These are phyloP conservation scores for Leccinum broughii DNA, from an alignment of 768 basidiomycete genomes.

Conservation along the genomic window DNA sequence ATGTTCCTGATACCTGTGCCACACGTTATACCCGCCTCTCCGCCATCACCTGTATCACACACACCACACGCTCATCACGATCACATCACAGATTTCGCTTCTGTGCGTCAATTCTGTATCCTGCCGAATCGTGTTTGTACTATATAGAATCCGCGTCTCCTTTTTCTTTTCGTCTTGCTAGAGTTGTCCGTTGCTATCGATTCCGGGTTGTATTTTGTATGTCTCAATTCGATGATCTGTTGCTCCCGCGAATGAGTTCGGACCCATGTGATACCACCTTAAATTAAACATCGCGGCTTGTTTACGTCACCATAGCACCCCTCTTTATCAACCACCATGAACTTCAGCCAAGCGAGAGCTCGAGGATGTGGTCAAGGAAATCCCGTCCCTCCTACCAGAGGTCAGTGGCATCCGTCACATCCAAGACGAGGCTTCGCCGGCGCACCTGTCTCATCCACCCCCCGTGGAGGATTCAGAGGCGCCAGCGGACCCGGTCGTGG, in stretches of 20 bases:
- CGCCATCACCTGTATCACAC: slow-evolving; percentile 30
- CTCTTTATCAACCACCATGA: background rate
- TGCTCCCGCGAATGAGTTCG: background rate
- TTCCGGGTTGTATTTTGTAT: background rate
- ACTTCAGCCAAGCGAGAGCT: background rate
- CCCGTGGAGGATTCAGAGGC: slow-evolving; percentile 28
- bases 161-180: background rate
- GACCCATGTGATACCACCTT: too few species aligned
- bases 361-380: slow-evolving; percentile 7
- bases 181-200: background rate
- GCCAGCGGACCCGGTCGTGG: slow-evolving; percentile 7
- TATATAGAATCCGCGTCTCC: slow-evolving; percentile 14
- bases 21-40: slow-evolving; percentile 28
- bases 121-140: slow-evolving; percentile 11
- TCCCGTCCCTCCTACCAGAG: background rate
- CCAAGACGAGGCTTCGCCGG: slow-evolving; percentile 12
- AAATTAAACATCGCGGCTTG: too few species aligned
- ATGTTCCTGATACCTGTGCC: slow-evolving; percentile 37
- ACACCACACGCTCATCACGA: slow-evolving; percentile 24
- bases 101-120: slow-evolving; percentile 21
- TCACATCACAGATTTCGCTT: slow-evolving; percentile 14
- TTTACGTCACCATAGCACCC: background rate
- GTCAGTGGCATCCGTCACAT: slow-evolving; percentile 17
- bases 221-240: background rate
- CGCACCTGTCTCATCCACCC: background rate